These are phyloP conservation scores for Epichloe gansuensis DNA, from an alignment of 2,329 filamentous ascomycete genomes.

Conservation along the genomic window DNA sequence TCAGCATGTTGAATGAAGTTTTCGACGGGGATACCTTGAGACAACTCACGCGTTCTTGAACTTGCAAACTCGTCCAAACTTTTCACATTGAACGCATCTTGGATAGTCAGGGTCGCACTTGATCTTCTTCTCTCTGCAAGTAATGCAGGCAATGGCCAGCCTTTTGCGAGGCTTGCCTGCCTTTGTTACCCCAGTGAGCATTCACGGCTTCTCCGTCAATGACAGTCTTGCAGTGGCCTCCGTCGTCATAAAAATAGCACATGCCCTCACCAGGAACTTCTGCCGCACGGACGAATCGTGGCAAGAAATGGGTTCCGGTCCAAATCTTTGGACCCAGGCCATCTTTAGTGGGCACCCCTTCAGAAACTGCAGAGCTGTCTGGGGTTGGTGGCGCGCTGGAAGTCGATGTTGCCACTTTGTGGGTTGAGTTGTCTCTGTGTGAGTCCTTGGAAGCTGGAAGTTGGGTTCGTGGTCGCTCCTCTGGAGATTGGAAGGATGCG, in stretches of 20 bases:
- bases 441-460: constrained; percentile 25
- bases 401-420: constrained; percentile 12
- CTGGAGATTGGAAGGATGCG: constrained; percentile 19
- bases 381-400: constrained; percentile 18
- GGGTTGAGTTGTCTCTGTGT: constrained; percentile 16
- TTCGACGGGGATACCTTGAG: neutral
- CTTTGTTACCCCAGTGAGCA: constrained; percentile 88
- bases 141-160: constrained; percentile 82
- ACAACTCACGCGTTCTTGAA: constrained; percentile 73
- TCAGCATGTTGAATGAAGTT: constrained; percentile 1
- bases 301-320: constrained; percentile 55
- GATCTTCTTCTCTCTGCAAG: constrained; percentile 94
- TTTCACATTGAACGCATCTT: constrained; percentile 84
- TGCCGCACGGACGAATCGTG: constrained; percentile 50
- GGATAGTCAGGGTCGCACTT: constrained; percentile 85
- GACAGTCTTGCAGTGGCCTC: constrained; percentile 66
- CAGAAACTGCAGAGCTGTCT: constrained; percentile 21
- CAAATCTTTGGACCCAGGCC: constrained; percentile 55
- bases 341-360: constrained; percentile 41
- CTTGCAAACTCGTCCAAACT: constrained; percentile 75
- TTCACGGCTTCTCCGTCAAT: constrained; percentile 83
- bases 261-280: constrained; percentile 67
- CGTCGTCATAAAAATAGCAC: constrained; percentile 81
- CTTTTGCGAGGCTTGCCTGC: constrained; percentile 87
- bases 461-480: constrained; percentile 24